phyloP scores from a whole-genome alignment of 169 alveolate genomes.

The Plasmodium gaboni region DNA sequence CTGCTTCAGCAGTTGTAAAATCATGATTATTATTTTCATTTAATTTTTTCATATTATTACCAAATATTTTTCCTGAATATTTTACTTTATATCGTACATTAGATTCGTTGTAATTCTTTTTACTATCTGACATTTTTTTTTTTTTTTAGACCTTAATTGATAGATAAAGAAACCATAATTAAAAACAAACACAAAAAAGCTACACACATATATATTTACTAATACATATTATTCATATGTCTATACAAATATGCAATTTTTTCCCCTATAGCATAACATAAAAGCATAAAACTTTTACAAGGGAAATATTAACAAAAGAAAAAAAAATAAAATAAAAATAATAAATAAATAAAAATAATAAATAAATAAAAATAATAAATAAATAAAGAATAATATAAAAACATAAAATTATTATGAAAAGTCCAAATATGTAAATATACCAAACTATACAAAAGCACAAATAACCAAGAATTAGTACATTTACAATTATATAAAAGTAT shows the following conservation, averaged over 20 bases:
- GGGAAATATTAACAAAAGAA: too few species aligned
- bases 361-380: too few species aligned
- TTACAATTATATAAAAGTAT: too few species aligned
- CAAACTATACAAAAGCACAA: too few species aligned
- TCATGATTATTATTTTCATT: constrained; percentile 67
- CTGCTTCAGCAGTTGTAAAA: constrained; percentile 77
- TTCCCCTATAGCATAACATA: neutral
- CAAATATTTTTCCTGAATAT: constrained; percentile 32
- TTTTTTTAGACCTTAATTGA: neutral
- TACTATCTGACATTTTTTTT: constrained; percentile 32
- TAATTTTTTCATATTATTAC: constrained; percentile 43
- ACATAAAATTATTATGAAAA: too few species aligned
- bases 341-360: too few species aligned
- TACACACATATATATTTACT: neutral
- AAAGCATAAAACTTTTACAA: neutral
- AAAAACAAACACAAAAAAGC: neutral
- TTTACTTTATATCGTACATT: constrained; percentile 31
- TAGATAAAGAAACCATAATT: constrained; percentile 3
- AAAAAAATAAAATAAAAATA: too few species aligned
- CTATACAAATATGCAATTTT: neutral
- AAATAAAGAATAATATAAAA: too few species aligned
- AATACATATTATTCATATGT: neutral
- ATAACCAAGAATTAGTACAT: too few species aligned
- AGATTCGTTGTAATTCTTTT: constrained; percentile 21
- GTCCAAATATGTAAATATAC: too few species aligned